Evolutionary conservation across 495 filamentous ascomycete species (phyloP).

Genomic region (Aspergillus hancockii): DNA sequence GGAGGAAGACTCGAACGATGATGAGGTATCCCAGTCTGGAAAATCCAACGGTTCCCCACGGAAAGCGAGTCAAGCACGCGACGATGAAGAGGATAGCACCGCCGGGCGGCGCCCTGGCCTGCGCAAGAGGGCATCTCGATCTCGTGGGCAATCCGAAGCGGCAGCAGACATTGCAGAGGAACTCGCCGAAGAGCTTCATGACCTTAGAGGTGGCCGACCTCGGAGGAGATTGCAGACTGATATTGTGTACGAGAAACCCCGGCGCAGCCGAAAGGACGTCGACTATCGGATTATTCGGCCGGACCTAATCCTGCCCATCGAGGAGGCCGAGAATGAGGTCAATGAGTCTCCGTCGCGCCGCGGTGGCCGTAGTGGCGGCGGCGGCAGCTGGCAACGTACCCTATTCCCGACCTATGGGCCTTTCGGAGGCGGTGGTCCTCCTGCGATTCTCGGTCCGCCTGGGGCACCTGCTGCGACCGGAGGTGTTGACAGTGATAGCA

Average conservation of each 20-base stretch:
- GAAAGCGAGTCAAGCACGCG: conserved; percentile 39
- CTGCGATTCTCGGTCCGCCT: conserved; percentile 74
- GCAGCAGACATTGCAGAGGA: conserved; percentile 63
- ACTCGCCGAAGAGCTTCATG: conserved; percentile 74
- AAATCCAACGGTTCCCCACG: conserved; percentile 44
- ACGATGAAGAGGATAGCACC: conserved; percentile 52
- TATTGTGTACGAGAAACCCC: conserved; percentile 58
- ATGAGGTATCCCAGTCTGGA: conserved; percentile 56
- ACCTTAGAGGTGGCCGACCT: conserved; percentile 58
- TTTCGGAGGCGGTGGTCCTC: conserved; percentile 79
- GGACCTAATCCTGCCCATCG: conserved; percentile 63
- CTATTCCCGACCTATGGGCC: conserved; percentile 87
- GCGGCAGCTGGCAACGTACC: conserved; percentile 64
- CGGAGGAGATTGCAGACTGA: conserved; percentile 54
- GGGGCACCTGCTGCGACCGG: conserved; percentile 69
- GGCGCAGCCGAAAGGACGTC: conserved; percentile 58
- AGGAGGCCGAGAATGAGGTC: conserved; percentile 66
- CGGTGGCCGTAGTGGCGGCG: conserved; percentile 49
- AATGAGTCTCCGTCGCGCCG: conserved; percentile 67
- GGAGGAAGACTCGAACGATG: conserved; percentile 54
- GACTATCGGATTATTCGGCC: conserved; percentile 79
- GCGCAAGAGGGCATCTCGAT: conserved; percentile 49
- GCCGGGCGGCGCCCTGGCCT: conserved; percentile 52
- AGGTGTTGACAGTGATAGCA: conserved; percentile 90
- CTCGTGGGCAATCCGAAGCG: conserved; percentile 54